Percentiles rank a stretch among this genome's conserved stretches.
phyloP scores from a whole-genome alignment of 371 early-diverging fungal species.

The Choanephora cucurbitarum region DNA sequence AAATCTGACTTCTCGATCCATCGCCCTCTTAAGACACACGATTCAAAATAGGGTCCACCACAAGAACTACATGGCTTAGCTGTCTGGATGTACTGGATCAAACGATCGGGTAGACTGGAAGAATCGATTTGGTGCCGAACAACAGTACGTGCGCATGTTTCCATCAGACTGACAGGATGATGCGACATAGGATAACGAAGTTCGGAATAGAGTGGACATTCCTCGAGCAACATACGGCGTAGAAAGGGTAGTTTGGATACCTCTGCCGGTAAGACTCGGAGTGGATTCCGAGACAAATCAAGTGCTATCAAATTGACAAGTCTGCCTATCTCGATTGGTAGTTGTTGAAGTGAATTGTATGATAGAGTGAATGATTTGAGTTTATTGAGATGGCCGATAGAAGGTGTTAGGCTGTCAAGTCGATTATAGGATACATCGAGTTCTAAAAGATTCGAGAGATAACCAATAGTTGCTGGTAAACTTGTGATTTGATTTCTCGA shows the following conservation, averaged over 20 bases:
- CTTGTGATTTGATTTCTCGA: constrained; percentile 56
- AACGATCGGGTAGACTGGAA: constrained; percentile 41
- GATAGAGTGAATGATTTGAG: constrained; percentile 23
- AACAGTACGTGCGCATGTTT: constrained; percentile 72
- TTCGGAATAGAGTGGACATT: constrained; percentile 38
- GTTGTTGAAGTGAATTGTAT: constrained; percentile 12
- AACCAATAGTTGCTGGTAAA: constrained; percentile 65
- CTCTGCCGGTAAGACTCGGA: constrained; percentile 38
- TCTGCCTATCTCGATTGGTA: constrained; percentile 70
- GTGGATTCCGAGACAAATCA: constrained; percentile 61
- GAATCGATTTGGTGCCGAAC: constrained; percentile 61
- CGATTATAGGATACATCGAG: constrained; percentile 55
- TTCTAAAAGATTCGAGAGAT: constrained; percentile 54
- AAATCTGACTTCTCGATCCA: constrained; percentile 63
- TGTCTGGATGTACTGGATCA: constrained; percentile 64
- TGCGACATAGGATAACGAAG: constrained; percentile 25
- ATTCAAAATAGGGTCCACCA: constrained; percentile 80
- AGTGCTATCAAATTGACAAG: constrained; percentile 59
- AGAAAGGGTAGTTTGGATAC: constrained; percentile 50
- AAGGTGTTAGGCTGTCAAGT: constrained; percentile 47
- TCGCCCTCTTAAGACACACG: constrained; percentile 54
- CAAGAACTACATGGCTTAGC: constrained; percentile 79
- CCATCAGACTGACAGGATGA: constrained; percentile 58
- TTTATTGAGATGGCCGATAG: constrained; percentile 39
- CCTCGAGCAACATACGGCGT: constrained; percentile 49